Base-by-base conservation (phyloP, 2,329 filamentous ascomycete species). In the Fusarium nematophilum region DNA sequence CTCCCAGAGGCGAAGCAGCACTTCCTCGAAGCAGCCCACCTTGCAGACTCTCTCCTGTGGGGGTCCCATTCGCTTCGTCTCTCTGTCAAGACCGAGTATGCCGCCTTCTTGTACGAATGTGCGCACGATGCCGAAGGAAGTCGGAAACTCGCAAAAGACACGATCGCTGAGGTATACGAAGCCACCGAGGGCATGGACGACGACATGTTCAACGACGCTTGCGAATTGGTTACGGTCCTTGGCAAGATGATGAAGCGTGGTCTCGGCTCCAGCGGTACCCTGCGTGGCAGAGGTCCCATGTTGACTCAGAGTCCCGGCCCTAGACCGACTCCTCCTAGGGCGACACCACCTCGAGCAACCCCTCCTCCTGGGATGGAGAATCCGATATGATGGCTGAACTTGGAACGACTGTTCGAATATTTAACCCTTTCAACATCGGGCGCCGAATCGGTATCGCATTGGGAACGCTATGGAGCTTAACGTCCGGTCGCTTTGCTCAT, bases 71-170 rank as follows among this genome's bases (percentile, higher is more conserved):
- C 95, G 0, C 79, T 99, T 13, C 89, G 94, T 1, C 80, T 99
- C 0, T 96, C 92, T 0, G 90, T 96, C 46, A 95, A 95, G 69
- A 90, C 96, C 1, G 95, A 99, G 74, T 96, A 96, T 73, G 87
- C 91, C 11, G 93, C 93, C 0, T 99, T 97, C 72, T 79, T 97
- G 1, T 97, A 94, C 79, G 95, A 98, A 71, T 98, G 94, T 70
- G 83, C 92, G 3, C 92, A 95, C 71, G 93, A 98, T 67, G 81
- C 85, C 39, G 88, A 93, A 17, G 86, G 82, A 29, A 93, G 92
- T 45, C 85, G 93, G 26, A 84, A 85, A 48, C 76, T 97, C 11
- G 94, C 95, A 9, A 90, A 91, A 68, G 84, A 88, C 30, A 92
- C 93, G 3, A 95, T 98, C 57, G 85, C 90, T 34, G 92, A 97